phyloP scores from a whole-genome alignment of 805 yeast species.

The Metschnikowia similis region DNA sequence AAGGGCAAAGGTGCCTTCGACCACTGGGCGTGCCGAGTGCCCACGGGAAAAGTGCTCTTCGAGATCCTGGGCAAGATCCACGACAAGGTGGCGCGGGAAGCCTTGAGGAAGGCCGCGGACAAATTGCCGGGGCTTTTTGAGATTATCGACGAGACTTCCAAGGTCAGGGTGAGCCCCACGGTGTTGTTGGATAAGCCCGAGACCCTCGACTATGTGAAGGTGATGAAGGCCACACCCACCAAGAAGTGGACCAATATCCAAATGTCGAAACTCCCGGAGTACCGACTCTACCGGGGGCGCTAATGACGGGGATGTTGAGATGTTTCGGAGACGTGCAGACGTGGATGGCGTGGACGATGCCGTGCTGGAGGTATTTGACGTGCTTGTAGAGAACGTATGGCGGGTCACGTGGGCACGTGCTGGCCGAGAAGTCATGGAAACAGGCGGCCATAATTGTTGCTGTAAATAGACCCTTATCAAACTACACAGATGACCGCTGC shows the following conservation, averaged over 20 bases:
- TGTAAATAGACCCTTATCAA: not conserved
- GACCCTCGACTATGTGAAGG: conserved; percentile 50
- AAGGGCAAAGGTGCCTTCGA: conserved; percentile 98
- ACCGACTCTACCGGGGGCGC: conserved; percentile 60
- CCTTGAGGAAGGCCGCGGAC: conserved; percentile 82
- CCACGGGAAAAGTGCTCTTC: conserved; percentile 89
- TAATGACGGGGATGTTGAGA: no score
- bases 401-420: no score
- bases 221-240: conserved; percentile 57
- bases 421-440: no score
- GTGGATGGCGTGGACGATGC: no score
- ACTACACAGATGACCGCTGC: not conserved
- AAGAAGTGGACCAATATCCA: conserved; percentile 55
- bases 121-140: conserved; percentile 92
- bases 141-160: conserved; percentile 60
- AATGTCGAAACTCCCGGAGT: conserved; percentile 47
- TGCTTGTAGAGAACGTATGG: no score
- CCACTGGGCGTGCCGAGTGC: conserved; percentile 95
- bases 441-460: not conserved
- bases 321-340: no score
- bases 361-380: no score
- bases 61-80: conserved; percentile 82
- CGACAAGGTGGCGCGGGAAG: conserved; percentile 85
- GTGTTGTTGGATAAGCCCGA: conserved; percentile 46
- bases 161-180: conserved; percentile 69